Evolutionary conservation across 371 early-diverging fungal species (phyloP).

Genomic region (Homolaphlyctis polyrhiza): DNA sequence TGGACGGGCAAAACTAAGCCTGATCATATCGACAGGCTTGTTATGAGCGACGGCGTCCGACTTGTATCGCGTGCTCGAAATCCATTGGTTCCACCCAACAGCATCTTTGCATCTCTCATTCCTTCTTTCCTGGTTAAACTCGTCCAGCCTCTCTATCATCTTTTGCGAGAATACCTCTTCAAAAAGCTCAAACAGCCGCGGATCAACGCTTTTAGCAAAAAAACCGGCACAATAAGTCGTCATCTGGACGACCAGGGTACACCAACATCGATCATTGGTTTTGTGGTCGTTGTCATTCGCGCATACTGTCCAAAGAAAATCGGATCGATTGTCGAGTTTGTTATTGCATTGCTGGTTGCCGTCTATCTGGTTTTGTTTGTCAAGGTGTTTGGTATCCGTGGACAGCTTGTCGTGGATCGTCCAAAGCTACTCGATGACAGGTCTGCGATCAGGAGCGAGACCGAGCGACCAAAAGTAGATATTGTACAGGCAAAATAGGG

Average conservation of each 20-base stretch:
- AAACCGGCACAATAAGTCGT: not conserved
- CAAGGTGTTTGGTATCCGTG: conserved; percentile 30
- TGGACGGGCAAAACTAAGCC: conserved; percentile 31
- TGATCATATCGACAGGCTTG: conserved; percentile 17
- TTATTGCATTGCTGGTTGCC: conserved; percentile 28
- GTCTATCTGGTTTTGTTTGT: conserved; percentile 28
- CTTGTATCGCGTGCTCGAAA: conserved; percentile 16
- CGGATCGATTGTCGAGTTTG: conserved; percentile 26
- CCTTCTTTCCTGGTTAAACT: conserved; percentile 30
- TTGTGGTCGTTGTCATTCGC: conserved; percentile 27
- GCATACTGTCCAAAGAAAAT: conserved; percentile 33
- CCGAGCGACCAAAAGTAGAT: not conserved
- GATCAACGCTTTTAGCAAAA: not conserved
- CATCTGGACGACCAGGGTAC: conserved; percentile 16
- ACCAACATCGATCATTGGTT: conserved; percentile 17
- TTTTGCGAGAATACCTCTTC: conserved; percentile 20
- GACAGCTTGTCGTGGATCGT: conserved; percentile 29
- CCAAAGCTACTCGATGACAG: conserved; percentile 24
- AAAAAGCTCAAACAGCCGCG: not conserved
- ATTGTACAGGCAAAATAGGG: too few relatives aligned
- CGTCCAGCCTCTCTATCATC: conserved; percentile 32
- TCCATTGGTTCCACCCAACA: conserved; percentile 24
- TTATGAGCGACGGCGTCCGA: conserved; percentile 21
- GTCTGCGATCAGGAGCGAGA: conserved; percentile 10
- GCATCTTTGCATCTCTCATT: conserved; percentile 24